A percentile compares a stretch with the other conserved stretches of the same genome.
phyloP scores from a whole-genome alignment of 257 asterid species.

The Echium plantagineum region DNA sequence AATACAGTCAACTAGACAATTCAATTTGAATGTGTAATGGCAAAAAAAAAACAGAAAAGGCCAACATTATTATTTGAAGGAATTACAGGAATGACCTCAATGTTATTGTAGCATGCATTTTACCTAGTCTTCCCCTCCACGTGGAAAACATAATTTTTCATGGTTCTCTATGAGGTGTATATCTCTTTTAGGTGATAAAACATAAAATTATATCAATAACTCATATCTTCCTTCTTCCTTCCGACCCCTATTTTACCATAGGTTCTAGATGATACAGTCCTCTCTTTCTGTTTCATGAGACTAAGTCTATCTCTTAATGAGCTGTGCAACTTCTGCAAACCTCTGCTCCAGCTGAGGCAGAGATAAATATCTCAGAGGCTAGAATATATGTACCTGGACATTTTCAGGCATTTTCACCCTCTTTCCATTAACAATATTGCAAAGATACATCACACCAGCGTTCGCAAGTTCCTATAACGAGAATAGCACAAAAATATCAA shows the following conservation, averaged over 20 bases:
- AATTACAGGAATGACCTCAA: neutral
- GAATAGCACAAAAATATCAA: slow-evolving; percentile 8
- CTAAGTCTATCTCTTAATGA: neutral
- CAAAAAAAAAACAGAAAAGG: neutral
- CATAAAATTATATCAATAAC: too few species aligned
- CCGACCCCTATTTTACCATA: neutral
- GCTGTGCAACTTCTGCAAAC: neutral
- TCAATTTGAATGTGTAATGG: neutral
- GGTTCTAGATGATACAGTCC: neutral
- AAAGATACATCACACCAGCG: slow-evolving; percentile 67
- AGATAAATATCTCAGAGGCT: neutral
- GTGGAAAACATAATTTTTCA: neutral
- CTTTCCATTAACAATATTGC: slow-evolving; percentile 42
- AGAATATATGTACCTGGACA: slow-evolving; percentile 40
- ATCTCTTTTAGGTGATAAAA: neutral
- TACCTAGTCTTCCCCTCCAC: neutral
- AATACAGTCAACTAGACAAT: neutral
- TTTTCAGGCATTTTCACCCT: slow-evolving; percentile 48
- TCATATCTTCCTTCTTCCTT: neutral
- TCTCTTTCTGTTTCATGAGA: neutral
- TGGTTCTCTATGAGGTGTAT: neutral
- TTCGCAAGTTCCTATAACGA: slow-evolving; percentile 51
- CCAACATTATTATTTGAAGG: neutral
- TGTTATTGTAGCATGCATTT: neutral
- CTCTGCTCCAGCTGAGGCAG: neutral